Conservation (phyloP, 2,329 filamentous ascomycete species). For the Fusarium buharicum region DNA sequence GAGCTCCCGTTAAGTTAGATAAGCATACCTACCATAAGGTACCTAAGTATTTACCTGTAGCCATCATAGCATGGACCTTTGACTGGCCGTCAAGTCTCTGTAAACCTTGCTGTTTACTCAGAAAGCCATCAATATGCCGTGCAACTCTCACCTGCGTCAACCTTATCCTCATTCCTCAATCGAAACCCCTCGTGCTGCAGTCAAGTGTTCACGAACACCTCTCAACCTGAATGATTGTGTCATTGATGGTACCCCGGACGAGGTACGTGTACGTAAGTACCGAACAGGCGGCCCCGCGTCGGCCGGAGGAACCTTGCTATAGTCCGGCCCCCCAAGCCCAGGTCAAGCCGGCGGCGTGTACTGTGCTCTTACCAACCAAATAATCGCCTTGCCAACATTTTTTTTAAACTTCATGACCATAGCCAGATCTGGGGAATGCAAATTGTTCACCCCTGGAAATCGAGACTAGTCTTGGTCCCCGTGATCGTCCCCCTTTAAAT, state of each 20-base stretch:
- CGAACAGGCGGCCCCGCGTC: conserved; percentile 41
- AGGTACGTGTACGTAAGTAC: conserved; percentile 43
- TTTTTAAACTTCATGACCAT: conserved; percentile 35
- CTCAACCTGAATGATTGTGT: conserved; percentile 38
- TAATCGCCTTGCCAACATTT: conserved; percentile 27
- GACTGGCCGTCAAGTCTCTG: conserved; percentile 3
- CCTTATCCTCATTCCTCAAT: conserved; percentile 22
- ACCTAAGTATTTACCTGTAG: no score
- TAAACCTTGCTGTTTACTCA: conserved; percentile 23
- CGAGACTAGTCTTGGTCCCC: conserved; percentile 33
- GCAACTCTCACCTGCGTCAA: conserved; percentile 32
- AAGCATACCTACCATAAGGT: neutral
- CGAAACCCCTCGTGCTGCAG: conserved; percentile 32
- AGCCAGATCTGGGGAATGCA: conserved; percentile 34
- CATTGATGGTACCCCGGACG: conserved; percentile 39
- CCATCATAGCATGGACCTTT: neutral
- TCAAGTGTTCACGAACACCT: conserved; percentile 27
- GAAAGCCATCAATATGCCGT: conserved; percentile 28
- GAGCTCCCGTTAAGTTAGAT: conserved; percentile 1
- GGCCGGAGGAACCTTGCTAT: conserved; percentile 34
- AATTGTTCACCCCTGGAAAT: conserved; percentile 25
- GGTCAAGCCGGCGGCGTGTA: conserved; percentile 16
- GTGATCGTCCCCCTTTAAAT: conserved; percentile 40
- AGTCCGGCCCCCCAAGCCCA: conserved; percentile 15
- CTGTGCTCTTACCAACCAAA: conserved; percentile 20